phyloP scores from a whole-genome alignment of 2,329 filamentous ascomycete genomes.

The Fusarium sp. region DNA sequence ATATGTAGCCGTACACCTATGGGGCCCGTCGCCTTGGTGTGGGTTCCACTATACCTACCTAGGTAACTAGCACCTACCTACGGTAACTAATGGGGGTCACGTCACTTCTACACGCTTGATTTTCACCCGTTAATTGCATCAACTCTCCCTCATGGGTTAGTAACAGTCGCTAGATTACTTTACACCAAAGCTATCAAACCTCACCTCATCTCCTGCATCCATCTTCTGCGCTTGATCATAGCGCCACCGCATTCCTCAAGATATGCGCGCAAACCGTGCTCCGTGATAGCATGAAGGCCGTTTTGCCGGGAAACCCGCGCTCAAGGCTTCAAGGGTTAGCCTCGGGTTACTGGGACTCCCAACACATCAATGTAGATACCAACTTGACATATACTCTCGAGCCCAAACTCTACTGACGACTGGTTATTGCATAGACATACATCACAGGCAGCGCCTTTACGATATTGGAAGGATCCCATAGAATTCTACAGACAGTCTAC shows the following conservation, averaged over 20 bases:
- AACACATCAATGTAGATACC: constrained; percentile 75
- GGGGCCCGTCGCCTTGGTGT: not conserved
- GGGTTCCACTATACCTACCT: not conserved
- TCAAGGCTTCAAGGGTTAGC: constrained; percentile 81
- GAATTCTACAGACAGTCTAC: constrained; percentile 90
- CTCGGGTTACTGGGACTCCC: constrained; percentile 77
- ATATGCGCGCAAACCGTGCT: constrained; percentile 40
- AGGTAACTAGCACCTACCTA: no score
- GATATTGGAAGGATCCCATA: constrained; percentile 78
- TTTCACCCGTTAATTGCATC: constrained; percentile 34
- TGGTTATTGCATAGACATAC: constrained; percentile 71
- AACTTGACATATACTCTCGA: not conserved
- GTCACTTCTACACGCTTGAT: constrained; percentile 32
- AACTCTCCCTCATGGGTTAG: constrained; percentile 6
- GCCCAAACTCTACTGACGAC: constrained; percentile 19
- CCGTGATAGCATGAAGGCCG: constrained; percentile 74
- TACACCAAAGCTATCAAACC: constrained; percentile 5
- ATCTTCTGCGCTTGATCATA: constrained; percentile 16
- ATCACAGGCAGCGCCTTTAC: constrained; percentile 89
- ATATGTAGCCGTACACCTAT: not conserved
- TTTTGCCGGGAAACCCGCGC: constrained; percentile 83
- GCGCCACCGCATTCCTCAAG: constrained; percentile 13
- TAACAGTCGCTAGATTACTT: constrained; percentile 14
- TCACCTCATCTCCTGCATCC: not conserved
- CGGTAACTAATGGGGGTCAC: constrained; percentile 19